Base-by-base conservation (phyloP, 768 basidiomycete species). In the Hygrocybe punicea region DNA sequence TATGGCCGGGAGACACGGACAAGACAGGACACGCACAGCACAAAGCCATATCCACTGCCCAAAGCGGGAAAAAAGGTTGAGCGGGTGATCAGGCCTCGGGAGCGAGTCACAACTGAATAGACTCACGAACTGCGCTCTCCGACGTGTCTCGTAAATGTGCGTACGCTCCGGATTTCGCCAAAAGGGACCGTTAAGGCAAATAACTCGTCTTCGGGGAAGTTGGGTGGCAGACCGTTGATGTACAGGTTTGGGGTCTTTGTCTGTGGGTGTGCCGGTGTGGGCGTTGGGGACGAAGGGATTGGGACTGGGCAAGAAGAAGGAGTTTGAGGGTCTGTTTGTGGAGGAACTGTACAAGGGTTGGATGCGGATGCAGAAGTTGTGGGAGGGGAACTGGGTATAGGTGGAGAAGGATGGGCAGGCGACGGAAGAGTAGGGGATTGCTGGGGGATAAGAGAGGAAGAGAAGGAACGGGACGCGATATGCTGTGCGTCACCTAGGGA, bases 171-270 rank as follows among this genome's bases (percentile, higher is more conserved):
- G 10, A 93, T 83, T 21, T 74, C 76, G 3, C 91, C 91, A 62
- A 84, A 93, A n/a, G 83, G 85, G 21, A 78, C 72, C 34, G 87
- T 80, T 53, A 93, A 82, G 25, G 82, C 82, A 62, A 84, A 85
- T 40, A 93, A 76, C 59, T 90, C 81, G 58, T 90, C 89, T 64
- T 92, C 91, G 0, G 89, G 84, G 64, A 82, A 92, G 71, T 91
- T 84, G 4, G 90, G 87, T 2, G 89, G 90, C 14, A 93, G 80
- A 11, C 91, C 91, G 64, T 93, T 93, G 73, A 93, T 91, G 67
- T 93, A 93, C 0, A 93, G 87, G 63, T 93, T 93, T 1, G 91
- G 88, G 1, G 87, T 84, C 66, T 78, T 81, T n/a, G 17, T 23
- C 14, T 11, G 17, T 19, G 17, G 7, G 45, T 6, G 21, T 23